Conservation (phyloP, 2,329 filamentous ascomycete genomes). For the Pestalotiopsis sp. region DNA sequence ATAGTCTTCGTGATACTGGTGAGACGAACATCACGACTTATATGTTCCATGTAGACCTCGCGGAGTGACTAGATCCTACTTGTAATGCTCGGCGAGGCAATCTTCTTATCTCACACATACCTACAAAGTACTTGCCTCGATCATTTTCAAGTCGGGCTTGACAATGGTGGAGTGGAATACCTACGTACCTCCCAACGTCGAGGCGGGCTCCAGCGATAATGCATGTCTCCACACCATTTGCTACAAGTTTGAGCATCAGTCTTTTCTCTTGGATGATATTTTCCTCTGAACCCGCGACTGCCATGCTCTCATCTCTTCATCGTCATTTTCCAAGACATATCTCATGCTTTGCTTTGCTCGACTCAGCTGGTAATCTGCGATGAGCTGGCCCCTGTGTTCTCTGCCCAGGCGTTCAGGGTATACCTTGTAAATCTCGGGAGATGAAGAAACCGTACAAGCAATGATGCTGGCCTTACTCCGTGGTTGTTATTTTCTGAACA, state of each 20-base stretch:
- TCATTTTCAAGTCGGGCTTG: background rate
- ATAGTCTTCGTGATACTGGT: no score
- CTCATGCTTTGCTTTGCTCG: background rate
- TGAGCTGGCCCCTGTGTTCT: background rate
- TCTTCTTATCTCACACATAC: no score
- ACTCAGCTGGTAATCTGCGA: background rate
- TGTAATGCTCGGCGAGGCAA: no score
- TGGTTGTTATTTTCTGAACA: background rate
- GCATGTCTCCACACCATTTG: background rate
- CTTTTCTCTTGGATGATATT: background rate
- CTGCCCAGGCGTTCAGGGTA: background rate
- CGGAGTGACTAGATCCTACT: no score
- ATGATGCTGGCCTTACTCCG: background rate
- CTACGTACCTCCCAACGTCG: background rate
- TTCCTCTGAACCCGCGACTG: background rate
- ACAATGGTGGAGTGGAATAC: background rate
- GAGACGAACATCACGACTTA: no score
- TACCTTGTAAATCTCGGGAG: background rate
- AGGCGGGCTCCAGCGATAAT: background rate
- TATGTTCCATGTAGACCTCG: no score
- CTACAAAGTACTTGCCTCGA: no score
- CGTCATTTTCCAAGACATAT: background rate
- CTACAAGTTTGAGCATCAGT: background rate
- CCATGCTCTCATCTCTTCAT: background rate
- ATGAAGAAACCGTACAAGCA: background rate